These are phyloP conservation scores for Exophiala oligosperma DNA, from an alignment of 2,329 filamentous ascomycete species.

Conservation along the genomic window DNA sequence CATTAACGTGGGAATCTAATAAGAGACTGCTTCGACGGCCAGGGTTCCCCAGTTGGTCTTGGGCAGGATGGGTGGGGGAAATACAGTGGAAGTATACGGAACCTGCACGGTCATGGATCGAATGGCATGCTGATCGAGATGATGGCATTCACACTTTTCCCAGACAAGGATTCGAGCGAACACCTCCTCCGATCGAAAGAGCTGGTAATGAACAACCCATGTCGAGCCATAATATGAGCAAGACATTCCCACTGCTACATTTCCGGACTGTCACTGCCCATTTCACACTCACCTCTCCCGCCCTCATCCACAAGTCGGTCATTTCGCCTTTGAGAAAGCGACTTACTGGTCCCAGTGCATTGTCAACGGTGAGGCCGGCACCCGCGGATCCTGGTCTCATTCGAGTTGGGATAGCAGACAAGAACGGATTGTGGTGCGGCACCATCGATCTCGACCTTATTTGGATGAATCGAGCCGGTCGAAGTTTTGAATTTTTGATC, in stretches of 20 bases:
- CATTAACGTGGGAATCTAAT: conserved; percentile 29
- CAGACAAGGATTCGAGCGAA: conserved; percentile 21
- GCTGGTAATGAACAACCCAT: conserved; percentile 15
- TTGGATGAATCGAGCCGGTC: conserved; percentile 20
- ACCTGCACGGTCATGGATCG: conserved; percentile 27
- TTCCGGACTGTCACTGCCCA: conserved; percentile 25
- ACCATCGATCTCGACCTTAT: conserved; percentile 28
- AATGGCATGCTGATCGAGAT: conserved; percentile 26
- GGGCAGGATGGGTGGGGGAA: conserved; percentile 30
- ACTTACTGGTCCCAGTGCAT: conserved; percentile 29
- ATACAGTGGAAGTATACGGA: conserved; percentile 31
- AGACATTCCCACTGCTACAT: conserved; percentile 23
- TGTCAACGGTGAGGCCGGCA: conserved; percentile 29
- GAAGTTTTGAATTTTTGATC: conserved; percentile 27
- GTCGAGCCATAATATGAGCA: conserved; percentile 19
- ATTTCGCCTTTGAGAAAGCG: conserved; percentile 30
- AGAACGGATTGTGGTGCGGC: conserved; percentile 28
- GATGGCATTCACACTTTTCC: conserved; percentile 22
- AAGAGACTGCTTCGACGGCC: conserved; percentile 25
- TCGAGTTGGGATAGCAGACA: conserved; percentile 27
- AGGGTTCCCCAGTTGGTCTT: conserved; percentile 29
- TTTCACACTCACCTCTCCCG: conserved; percentile 25
- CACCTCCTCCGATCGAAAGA: conserved; percentile 21
- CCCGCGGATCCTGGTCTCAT: conserved; percentile 30
- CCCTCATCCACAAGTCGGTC: conserved; percentile 26